Evolutionary conservation across 208 protist species (phyloP).

Genomic region (Jaenimonas drosophilae): DNA sequence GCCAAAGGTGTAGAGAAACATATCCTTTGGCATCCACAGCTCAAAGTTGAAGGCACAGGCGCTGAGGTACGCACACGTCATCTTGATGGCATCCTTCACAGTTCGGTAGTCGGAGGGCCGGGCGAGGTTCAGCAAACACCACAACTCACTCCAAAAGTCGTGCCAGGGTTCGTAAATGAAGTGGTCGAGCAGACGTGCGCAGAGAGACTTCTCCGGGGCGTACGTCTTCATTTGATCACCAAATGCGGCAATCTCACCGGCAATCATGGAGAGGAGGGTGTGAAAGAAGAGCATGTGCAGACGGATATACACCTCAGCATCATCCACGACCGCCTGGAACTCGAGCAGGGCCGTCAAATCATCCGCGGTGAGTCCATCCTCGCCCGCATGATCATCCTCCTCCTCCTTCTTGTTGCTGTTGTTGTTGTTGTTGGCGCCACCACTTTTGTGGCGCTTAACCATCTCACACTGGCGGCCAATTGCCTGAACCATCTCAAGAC

Average conservation of each 20-base stretch:
- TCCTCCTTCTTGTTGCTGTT: neutral
- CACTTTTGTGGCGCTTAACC: neutral
- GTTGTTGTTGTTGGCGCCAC: neutral
- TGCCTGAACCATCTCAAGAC: conserved; percentile 14
- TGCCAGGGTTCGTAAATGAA: conserved; percentile 41
- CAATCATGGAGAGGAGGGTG: conserved; percentile 22
- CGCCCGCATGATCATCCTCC: conserved; percentile 2
- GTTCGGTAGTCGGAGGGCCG: conserved; percentile 26
- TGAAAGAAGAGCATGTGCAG: conserved; percentile 22
- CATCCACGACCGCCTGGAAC: conserved; percentile 12
- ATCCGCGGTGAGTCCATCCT: no score
- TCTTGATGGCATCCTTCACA: conserved; percentile 47
- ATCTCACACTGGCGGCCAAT: conserved; percentile 4
- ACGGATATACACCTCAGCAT: conserved; percentile 15
- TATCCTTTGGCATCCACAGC: no score
- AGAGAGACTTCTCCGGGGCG: conserved; percentile 16
- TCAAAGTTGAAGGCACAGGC: conserved; percentile 27
- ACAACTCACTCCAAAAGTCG: conserved; percentile 38
- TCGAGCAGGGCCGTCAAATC: conserved; percentile 9
- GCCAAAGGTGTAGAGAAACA: conserved; percentile 49
- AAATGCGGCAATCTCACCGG: conserved; percentile 18
- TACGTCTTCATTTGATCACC: conserved; percentile 29
- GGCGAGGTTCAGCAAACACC: conserved; percentile 27
- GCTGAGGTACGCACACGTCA: conserved; percentile 29
- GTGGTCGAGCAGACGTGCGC: conserved; percentile 16